Conservation (phyloP, 2,329 filamentous ascomycete genomes). For the Ceratocystis variospora region DNA sequence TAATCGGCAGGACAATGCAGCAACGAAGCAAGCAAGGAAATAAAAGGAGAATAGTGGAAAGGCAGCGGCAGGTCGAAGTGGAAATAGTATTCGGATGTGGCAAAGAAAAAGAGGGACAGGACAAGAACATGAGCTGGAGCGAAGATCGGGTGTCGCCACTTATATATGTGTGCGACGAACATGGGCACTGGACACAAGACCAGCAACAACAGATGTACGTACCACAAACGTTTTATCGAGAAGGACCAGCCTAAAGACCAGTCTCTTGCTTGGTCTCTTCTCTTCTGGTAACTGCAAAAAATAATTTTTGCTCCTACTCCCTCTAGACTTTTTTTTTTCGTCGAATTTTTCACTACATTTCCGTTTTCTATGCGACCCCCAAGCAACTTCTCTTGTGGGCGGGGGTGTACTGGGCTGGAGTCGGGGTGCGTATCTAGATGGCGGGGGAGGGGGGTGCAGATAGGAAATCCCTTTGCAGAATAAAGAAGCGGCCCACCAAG, state of each 20-base stretch:
- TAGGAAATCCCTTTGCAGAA: neutral
- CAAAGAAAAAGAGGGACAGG: neutral
- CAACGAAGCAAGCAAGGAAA: neutral
- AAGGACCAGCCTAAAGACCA: neutral
- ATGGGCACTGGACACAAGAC: neutral
- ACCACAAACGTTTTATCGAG: neutral
- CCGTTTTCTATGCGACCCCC: neutral
- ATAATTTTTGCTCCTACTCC: neutral
- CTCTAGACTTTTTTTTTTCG: neutral
- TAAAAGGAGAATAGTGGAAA: neutral
- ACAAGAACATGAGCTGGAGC: neutral
- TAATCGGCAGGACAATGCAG: neutral
- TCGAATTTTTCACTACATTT: neutral
- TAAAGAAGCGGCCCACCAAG: neutral
- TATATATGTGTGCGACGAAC: neutral
- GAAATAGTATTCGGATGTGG: neutral
- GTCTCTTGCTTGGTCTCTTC: neutral
- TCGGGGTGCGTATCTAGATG: neutral
- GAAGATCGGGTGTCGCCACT: neutral
- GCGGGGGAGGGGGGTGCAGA: neutral
- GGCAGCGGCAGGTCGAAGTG: neutral
- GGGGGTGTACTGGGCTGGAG: neutral
- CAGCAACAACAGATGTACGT: neutral
- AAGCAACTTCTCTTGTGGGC: neutral
- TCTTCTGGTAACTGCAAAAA: neutral